Evolutionary conservation across 805 yeast species (phyloP).

Genomic region (Ogataea salicorniae): DNA sequence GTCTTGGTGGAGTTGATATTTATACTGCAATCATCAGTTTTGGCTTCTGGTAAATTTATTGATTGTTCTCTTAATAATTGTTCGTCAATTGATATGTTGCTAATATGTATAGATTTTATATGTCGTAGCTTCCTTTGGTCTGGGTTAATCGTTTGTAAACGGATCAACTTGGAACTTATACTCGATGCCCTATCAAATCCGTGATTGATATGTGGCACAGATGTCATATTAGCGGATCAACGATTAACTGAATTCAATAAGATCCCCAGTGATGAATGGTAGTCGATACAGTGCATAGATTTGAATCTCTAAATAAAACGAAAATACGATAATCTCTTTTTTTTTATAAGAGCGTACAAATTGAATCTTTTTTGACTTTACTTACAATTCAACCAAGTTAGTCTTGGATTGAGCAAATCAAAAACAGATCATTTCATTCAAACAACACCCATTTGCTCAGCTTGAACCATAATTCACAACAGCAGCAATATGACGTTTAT

Average conservation of each 20-base stretch:
- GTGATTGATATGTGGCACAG: conserved; percentile 16
- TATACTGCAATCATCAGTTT: not conserved
- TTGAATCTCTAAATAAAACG: too few relatives aligned
- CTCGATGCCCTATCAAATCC: not conserved
- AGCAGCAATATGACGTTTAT: conserved; percentile 33
- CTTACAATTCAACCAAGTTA: too few relatives aligned
- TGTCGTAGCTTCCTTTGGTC: conserved; percentile 24
- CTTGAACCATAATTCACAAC: not conserved
- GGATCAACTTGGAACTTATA: not conserved
- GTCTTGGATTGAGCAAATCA: too few relatives aligned
- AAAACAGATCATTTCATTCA: too few relatives aligned
- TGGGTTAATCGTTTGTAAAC: conserved; percentile 6
- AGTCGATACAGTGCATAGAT: too few relatives aligned
- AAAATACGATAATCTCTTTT: too few relatives aligned
- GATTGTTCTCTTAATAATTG: not conserved
- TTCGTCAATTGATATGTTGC: conserved; percentile 11
- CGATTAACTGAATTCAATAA: not conserved
- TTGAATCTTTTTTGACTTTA: too few relatives aligned
- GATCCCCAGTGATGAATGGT: too few relatives aligned
- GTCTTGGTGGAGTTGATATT: not conserved
- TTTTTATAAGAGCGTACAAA: too few relatives aligned
- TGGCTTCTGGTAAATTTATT: too few relatives aligned
- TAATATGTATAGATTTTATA: conserved; percentile 15
- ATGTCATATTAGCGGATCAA: conserved; percentile 9
- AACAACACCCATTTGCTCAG: not conserved